Percentiles rank a stretch among this genome's conserved stretches.
Evolutionary conservation across 768 basidiomycete species (phyloP).

Genomic region (Leucocoprinus leucothites): DNA sequence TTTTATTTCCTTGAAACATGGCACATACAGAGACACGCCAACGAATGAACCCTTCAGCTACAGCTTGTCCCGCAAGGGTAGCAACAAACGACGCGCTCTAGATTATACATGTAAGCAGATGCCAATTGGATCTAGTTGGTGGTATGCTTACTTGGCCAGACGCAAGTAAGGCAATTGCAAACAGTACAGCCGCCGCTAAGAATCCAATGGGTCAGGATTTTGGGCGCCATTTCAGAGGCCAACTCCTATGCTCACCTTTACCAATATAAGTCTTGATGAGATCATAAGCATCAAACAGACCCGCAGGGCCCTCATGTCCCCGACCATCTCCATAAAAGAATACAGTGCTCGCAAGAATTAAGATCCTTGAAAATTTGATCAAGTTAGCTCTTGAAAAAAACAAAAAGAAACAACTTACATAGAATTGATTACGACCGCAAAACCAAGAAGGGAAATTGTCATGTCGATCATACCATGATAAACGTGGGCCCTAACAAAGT

Average conservation of each 20-base stretch:
- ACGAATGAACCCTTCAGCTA: conserved; percentile 76
- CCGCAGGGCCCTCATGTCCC: conserved; percentile 41
- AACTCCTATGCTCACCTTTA: conserved; percentile 36
- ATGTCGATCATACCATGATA: conserved; percentile 56
- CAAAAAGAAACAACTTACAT: conserved; percentile 33
- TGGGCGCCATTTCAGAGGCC: not conserved
- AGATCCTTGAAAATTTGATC: conserved; percentile 41
- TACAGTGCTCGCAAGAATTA: conserved; percentile 70
- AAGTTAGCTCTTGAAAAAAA: not conserved
- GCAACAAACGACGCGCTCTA: conserved; percentile 26
- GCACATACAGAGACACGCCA: conserved; percentile 59
- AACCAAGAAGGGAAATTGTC: conserved; percentile 51
- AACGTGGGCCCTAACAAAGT: conserved; percentile 52
- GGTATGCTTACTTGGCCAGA: conserved; percentile 77
- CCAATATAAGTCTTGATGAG: conserved; percentile 58
- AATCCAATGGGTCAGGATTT: not conserved
- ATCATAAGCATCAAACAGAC: conserved; percentile 67
- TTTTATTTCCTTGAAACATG: not conserved
- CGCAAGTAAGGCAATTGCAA: conserved; percentile 72
- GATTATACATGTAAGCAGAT: too few species aligned
- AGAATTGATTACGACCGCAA: conserved; percentile 78
- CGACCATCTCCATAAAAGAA: conserved; percentile 45
- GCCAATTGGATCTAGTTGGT: conserved; percentile 25
- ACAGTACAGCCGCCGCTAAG: conserved; percentile 62
- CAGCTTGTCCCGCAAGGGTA: conserved; percentile 76